Evolutionary conservation across 2,329 filamentous ascomycete species (phyloP), one percentile per base, ranked within the genome.

Genomic region (Phoma sp.): DNA sequence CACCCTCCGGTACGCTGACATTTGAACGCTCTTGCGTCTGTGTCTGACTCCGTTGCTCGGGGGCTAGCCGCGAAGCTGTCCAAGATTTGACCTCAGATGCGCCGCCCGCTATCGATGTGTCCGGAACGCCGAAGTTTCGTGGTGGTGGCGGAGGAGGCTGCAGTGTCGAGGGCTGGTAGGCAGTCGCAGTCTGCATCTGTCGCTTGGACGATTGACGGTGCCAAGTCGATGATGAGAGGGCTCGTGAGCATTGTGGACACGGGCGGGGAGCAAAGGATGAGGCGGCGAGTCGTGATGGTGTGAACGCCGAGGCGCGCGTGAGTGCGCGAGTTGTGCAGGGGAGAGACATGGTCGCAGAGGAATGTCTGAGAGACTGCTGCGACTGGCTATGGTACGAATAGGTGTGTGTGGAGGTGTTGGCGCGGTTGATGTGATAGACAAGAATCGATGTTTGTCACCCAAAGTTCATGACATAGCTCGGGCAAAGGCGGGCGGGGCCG

Each of bases 121-220:
- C 84, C 45, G 84, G 82, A 27, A 83, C 75, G n/a, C 81, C 81
- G 31, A 79, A 73, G 71, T 84, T 88, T 62, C 84, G 81, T 29
- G 84, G 83, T 39, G 84, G 84, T 12, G 84, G 83, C 62, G 84
- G 82, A 41, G 81, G 78, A 1, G 81, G 75, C 15, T 82, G 78
- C n/a, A 89, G 74, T 2, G 80, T 79, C 55, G 85, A 82, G 19
- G 87, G 85, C 53, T 83, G 84, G 65, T 88, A 87, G 43, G 85
- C 84, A 17, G 85, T 87, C 29, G 84, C 85, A 12, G 87, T 89
- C 71, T 88, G 86, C 71, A 90, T 82, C 58, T 73, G 72, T 21
- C 75, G 65, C 65, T 72, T 75, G 2, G 70, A 67, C 12, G 74
- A 72, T 50, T 74, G 71, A 6, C 67, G 64, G 55, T 68, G 70